phyloP scores from a whole-genome alignment of 2,329 filamentous ascomycete genomes.

The Nannizzia gypsea region DNA sequence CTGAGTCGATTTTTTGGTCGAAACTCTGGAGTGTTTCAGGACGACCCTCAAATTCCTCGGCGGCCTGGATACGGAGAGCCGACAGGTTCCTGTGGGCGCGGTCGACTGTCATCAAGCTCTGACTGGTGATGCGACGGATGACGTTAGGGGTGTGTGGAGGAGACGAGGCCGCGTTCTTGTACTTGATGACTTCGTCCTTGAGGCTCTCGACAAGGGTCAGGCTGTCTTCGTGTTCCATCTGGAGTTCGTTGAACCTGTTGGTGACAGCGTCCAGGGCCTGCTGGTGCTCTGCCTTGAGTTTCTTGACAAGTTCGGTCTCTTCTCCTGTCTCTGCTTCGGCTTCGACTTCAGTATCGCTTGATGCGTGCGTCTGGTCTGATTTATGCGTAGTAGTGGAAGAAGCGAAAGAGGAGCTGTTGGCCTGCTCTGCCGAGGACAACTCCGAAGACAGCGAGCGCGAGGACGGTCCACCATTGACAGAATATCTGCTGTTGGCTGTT shows the following conservation, averaged over 20 bases:
- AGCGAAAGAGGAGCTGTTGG: constrained; percentile 45
- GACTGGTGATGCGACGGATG: constrained; percentile 85
- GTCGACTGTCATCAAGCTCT: constrained; percentile 68
- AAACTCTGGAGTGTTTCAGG: constrained; percentile 86
- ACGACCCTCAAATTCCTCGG: constrained; percentile 69
- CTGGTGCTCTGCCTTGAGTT: constrained; percentile 64
- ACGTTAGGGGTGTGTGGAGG: constrained; percentile 57
- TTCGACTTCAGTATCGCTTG: not conserved
- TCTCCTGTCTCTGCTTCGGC: constrained; percentile 26
- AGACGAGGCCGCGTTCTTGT: constrained; percentile 46
- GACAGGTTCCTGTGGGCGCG: constrained; percentile 85
- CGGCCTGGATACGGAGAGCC: constrained; percentile 74
- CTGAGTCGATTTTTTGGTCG: constrained; percentile 78
- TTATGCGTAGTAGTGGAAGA: constrained; percentile 43
- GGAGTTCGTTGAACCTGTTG: constrained; percentile 69
- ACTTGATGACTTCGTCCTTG: constrained; percentile 71
- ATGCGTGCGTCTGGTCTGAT: constrained; percentile 17
- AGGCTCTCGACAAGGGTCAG: constrained; percentile 82
- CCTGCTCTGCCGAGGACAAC: constrained; percentile 64
- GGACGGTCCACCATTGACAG: constrained; percentile 50
- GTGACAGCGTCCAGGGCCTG: constrained; percentile 59
- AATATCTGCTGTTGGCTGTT: constrained; percentile 33
- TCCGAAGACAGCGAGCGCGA: constrained; percentile 91
- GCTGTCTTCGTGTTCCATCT: constrained; percentile 68
- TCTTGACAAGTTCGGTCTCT: constrained; percentile 61